phyloP scores from a whole-genome alignment of 31 red algal genomes.

The Odonthalia washingtoniensis region DNA sequence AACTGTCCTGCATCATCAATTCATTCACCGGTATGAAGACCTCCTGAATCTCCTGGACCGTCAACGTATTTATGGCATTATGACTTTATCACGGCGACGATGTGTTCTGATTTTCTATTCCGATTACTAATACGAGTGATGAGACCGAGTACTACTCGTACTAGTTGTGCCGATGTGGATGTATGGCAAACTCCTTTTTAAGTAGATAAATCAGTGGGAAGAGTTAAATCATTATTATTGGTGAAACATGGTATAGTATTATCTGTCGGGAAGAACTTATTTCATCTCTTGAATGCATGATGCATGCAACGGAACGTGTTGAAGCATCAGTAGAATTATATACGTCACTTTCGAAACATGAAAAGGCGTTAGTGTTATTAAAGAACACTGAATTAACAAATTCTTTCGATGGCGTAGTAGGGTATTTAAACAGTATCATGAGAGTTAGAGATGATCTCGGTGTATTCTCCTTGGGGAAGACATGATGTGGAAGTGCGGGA shows the following conservation, averaged over 20 bases:
- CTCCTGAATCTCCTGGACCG: too few relatives aligned
- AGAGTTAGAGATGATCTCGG: slow-evolving; percentile 48
- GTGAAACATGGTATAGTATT: slow-evolving; percentile 63
- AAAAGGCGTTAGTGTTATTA: slow-evolving; percentile 65
- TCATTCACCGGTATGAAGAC: too few relatives aligned
- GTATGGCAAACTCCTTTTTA: slow-evolving; percentile 68
- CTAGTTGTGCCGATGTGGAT: slow-evolving; percentile 63
- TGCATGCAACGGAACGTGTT: slow-evolving; percentile 71
- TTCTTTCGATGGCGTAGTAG: slow-evolving; percentile 57
- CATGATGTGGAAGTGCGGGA: too few relatives aligned
- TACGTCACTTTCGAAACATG: slow-evolving; percentile 64
- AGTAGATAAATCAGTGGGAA: slow-evolving; percentile 58
- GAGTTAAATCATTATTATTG: slow-evolving; percentile 58
- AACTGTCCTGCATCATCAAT: too few relatives aligned
- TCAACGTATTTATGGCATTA: slow-evolving; percentile 40
- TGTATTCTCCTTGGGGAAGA: slow-evolving; percentile 50
- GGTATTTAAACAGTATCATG: slow-evolving; percentile 69
- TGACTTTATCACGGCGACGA: slow-evolving; percentile 68
- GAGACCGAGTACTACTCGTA: too few relatives aligned
- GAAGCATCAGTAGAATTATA: slow-evolving; percentile 72
- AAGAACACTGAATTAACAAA: slow-evolving; percentile 64
- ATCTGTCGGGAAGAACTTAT: slow-evolving; percentile 55
- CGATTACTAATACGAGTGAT: slow-evolving; percentile 61
- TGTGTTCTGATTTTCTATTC: slow-evolving; percentile 85
- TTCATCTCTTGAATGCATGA: slow-evolving; percentile 39